These are phyloP conservation scores for Blastomyces gilchristii DNA, from an alignment of 2,329 filamentous ascomycete species.

Conservation along the genomic window DNA sequence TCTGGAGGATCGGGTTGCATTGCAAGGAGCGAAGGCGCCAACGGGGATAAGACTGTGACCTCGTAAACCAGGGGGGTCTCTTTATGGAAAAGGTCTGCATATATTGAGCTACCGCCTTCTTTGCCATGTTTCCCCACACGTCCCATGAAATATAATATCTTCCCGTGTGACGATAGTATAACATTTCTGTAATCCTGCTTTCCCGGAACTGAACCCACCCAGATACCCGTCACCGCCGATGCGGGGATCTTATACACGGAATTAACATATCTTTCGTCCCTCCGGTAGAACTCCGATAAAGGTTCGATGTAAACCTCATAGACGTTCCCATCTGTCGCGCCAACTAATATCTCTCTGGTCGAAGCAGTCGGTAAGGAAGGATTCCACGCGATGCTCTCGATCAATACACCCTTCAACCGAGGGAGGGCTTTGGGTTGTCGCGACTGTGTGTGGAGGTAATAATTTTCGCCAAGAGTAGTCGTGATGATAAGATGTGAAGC, in stretches of 20 bases:
- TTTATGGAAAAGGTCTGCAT: conserved; percentile 75
- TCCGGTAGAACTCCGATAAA: conserved; percentile 85
- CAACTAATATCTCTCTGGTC: conserved; percentile 85
- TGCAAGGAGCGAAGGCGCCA: conserved; percentile 56
- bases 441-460: conserved; percentile 93
- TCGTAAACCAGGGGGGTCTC: conserved; percentile 73
- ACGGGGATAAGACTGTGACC: conserved; percentile 47
- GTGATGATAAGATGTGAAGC: conserved; percentile 89
- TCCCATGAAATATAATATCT: conserved; percentile 71
- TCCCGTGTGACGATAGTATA: conserved; percentile 66
- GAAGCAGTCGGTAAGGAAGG: conserved; percentile 85
- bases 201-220: conserved; percentile 64
- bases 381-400: conserved; percentile 92
- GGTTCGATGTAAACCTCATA: conserved; percentile 95
- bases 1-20: conserved; percentile 66
- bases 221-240: conserved; percentile 73
- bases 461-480: conserved; percentile 88
- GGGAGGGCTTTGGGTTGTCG: conserved; percentile 74
- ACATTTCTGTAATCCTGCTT: conserved; percentile 64
- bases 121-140: conserved; percentile 60
- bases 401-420: conserved; percentile 71
- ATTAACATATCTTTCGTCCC: conserved; percentile 88
- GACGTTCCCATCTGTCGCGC: conserved; percentile 84
- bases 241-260: conserved; percentile 72
- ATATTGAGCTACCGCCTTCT: conserved; percentile 76